Percentiles rank a stretch among this genome's conserved stretches.
Conservation (phyloP, 352 stramenopile species). For the Phytophthora sojae region DNA sequence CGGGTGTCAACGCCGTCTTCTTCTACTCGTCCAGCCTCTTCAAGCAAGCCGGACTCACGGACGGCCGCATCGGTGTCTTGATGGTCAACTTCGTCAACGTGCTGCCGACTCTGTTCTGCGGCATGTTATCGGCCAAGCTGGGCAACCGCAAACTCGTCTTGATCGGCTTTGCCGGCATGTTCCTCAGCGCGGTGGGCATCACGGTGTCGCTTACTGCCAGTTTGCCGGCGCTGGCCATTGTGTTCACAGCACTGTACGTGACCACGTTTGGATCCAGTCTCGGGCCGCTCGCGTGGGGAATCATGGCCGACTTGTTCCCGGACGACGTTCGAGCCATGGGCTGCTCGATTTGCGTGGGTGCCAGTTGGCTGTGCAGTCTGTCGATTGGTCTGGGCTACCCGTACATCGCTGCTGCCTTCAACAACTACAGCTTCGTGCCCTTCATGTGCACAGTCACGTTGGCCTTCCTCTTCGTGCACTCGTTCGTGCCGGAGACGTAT, state of each 20-base stretch:
- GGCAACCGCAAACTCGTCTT: constrained; percentile 66
- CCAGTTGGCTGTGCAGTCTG: constrained; percentile 64
- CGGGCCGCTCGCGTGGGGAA: constrained; percentile 59
- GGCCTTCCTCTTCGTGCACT: constrained; percentile 51
- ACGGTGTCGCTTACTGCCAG: constrained; percentile 44
- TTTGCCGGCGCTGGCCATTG: constrained; percentile 49
- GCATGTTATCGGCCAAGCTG: constrained; percentile 42
- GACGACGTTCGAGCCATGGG: constrained; percentile 60
- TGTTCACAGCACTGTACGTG: constrained; percentile 63
- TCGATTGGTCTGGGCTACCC: constrained; percentile 61
- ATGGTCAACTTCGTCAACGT: constrained; percentile 69
- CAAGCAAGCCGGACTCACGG: constrained; percentile 58
- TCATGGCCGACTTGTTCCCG: constrained; percentile 66
- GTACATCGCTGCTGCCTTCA: constrained; percentile 54
- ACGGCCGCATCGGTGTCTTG: constrained; percentile 62
- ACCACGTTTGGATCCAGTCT: constrained; percentile 56
- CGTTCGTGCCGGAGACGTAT: constrained; percentile 65
- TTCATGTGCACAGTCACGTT: constrained; percentile 59
- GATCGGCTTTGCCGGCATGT: constrained; percentile 56
- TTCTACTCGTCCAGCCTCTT: constrained; percentile 78
- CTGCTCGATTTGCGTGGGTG: constrained; percentile 55
- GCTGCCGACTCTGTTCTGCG: constrained; percentile 52
- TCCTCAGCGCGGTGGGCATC: constrained; percentile 53
- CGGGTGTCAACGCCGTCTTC: constrained; percentile 75
- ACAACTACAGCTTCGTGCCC: constrained; percentile 57